phyloP scores from a whole-genome alignment of 208 protist species.

The Naegleria gruberi region DNA sequence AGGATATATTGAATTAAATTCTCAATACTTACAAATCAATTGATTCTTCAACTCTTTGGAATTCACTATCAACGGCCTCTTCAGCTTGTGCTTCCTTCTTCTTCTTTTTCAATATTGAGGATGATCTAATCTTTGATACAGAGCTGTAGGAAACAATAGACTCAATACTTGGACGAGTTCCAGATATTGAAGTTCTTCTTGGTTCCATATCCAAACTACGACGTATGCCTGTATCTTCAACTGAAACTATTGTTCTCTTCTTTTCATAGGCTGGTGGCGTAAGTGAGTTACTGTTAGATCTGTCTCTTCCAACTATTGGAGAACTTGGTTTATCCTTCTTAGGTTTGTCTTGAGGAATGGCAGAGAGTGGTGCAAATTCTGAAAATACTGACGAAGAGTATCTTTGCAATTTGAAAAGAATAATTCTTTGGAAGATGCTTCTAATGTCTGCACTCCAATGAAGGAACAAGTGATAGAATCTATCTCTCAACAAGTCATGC shows the following conservation, averaged over 20 bases:
- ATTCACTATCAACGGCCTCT: neutral
- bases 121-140: neutral
- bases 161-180: neutral
- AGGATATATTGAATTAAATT: neutral
- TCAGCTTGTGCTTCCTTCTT: neutral
- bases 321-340: neutral
- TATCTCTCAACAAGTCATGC: neutral
- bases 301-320: neutral
- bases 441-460: slow-evolving; percentile 10
- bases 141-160: neutral
- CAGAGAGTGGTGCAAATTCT: neutral
- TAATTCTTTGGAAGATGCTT: neutral
- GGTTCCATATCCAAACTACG: neutral
- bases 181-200: neutral
- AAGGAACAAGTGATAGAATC: slow-evolving; percentile 10
- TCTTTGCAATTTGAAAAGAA: slow-evolving; percentile 15
- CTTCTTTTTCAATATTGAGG: neutral
- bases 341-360: neutral
- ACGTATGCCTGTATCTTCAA: neutral
- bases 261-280: neutral
- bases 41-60: neutral
- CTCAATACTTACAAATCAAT: neutral
- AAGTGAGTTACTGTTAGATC: neutral
- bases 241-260: neutral
- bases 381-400: neutral